Percentiles rank a stretch among this genome's conserved stretches.
Conservation (phyloP, 768 basidiomycete genomes). For the Holtermanniella nyarrowii region DNA sequence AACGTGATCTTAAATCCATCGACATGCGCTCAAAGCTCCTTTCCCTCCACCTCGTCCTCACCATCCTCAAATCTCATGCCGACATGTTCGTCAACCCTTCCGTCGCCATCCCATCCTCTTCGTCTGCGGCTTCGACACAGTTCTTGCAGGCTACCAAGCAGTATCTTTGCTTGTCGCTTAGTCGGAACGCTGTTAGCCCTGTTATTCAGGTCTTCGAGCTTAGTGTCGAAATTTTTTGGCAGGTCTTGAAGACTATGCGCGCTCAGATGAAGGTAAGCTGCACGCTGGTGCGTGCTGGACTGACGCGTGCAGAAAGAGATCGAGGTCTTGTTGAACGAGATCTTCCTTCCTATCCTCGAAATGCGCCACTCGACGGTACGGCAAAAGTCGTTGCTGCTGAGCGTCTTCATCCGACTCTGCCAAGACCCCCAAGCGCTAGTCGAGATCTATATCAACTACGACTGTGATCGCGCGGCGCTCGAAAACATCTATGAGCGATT, state of each 20-base stretch:
- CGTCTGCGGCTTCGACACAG: constrained; percentile 72
- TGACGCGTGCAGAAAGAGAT: constrained; percentile 74
- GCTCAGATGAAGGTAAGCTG: constrained; percentile 78
- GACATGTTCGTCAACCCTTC: constrained; percentile 74
- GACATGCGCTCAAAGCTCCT: constrained; percentile 95
- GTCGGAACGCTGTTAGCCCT: constrained; percentile 87
- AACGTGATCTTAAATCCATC: constrained; percentile 90
- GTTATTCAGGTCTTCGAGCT: constrained; percentile 96
- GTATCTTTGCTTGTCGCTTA: constrained; percentile 84
- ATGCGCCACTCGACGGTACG: constrained; percentile 93
- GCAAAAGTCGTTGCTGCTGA: constrained; percentile 85
- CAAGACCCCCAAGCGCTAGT: constrained; percentile 96
- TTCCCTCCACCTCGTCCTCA: constrained; percentile 85
- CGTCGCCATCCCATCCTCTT: constrained; percentile 84
- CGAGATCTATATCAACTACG: constrained; percentile 97
- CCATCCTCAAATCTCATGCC: constrained; percentile 85
- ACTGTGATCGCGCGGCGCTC: constrained; percentile 85
- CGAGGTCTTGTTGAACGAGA: constrained; percentile 94
- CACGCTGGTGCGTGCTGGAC: background rate
- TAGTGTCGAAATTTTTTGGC: constrained; percentile 97
- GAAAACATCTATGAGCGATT: constrained; percentile 98
- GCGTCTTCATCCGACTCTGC: constrained; percentile 71
- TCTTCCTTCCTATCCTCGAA: constrained; percentile 95
- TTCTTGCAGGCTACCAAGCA: constrained; percentile 93
- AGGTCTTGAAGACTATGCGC: constrained; percentile 83